Base-by-base conservation (phyloP, 2,329 filamentous ascomycete species). In the Fusarium coicis region DNA sequence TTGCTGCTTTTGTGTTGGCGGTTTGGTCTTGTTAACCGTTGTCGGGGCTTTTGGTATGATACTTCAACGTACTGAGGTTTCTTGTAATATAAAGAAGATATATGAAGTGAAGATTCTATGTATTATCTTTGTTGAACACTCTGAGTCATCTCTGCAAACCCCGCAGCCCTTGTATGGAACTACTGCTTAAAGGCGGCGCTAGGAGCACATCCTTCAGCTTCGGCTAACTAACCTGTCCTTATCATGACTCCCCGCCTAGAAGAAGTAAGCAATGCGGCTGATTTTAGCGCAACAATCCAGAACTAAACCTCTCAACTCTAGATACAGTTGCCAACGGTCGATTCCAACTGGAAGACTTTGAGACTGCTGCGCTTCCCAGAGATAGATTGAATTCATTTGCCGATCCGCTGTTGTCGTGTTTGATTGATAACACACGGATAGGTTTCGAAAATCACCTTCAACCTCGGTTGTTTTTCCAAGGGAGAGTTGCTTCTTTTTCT, bases 71-170 rank as follows among this genome's bases (percentile, higher is more conserved):
- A 46, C 11, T 12, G 6, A 8, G 18, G 23, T 19, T 19, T 14
- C 6, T 9, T 19, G 4, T 10, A 19, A 5, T 28, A 19, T 7
- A 19, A 28, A 14, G 7, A 14, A 18, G 2, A 19, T 8, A 28
- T 28, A 9, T 19, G 14, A 21, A 10, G 12, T 10, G 4, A 44
- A 44, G 16, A 18, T 18, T 18, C 7, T 16, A 11, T 43, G 3
- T 7, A 23, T 11, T 43, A 4, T 4, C 4, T 23, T 18, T 23
- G 2, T 23, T 8, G 2, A 23, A 12, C 2, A 23, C 7, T 18
- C 10, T 19, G 12, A 19, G 23, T 19, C 19, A 26, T 18, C 43
- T 26, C 18, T 28, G 11, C 8, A 28, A 28, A 28, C 11, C 23
- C 43, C 43, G 23, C 43, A 46, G 43, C 18, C 18, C 10, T 19